Percentiles rank a stretch among this genome's conserved stretches.
phyloP scores from a whole-genome alignment of 305 asterid genomes.

The Solanum hybrid region DNA sequence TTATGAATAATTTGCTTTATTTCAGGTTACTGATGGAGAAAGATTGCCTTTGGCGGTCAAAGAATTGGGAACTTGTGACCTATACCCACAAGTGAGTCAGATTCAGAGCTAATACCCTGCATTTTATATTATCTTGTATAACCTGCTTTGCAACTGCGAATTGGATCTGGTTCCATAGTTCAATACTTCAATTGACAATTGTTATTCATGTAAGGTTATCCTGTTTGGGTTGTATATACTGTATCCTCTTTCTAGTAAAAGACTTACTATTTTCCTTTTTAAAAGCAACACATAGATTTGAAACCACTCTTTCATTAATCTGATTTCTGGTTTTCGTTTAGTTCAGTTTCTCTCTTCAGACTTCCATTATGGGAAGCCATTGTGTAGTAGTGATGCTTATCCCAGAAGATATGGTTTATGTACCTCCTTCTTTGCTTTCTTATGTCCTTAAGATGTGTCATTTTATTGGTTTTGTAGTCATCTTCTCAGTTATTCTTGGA shows the following conservation, averaged over 20 bases:
- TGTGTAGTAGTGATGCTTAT: neutral
- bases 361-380: neutral
- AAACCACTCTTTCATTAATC: neutral
- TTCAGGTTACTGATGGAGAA: constrained; percentile 96
- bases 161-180: neutral
- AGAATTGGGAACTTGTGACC: constrained; percentile 96
- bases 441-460: neutral
- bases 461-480: neutral
- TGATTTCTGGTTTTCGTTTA: neutral
- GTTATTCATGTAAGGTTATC: neutral
- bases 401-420: neutral
- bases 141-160: neutral
- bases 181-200: neutral
- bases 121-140: neutral
- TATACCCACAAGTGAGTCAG: constrained; percentile 80
- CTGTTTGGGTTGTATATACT: neutral
- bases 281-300: neutral
- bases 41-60: constrained; percentile 92
- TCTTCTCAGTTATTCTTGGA: neutral
- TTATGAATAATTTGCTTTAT: neutral
- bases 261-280: neutral
- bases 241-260: neutral
- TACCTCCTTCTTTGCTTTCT: neutral
- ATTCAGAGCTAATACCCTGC: constrained; percentile 2
- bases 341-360: neutral